Evolutionary conservation across 1,284 basidiomycete species (phyloP).

Genomic region (Ceraceosorus bombacis): DNA sequence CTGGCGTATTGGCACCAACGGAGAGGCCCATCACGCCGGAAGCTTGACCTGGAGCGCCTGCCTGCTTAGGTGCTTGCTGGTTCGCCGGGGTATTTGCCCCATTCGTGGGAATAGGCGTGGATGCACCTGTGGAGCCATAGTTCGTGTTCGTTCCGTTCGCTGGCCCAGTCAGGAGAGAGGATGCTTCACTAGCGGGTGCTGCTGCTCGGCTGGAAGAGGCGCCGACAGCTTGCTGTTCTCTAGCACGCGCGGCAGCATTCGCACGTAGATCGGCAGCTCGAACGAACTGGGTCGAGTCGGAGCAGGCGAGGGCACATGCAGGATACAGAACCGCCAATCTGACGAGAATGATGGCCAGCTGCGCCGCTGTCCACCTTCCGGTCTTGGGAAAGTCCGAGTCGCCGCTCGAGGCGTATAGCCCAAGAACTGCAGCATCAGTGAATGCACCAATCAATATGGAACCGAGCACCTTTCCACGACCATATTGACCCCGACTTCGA

Average conservation of each 20-base stretch:
- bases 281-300: conserved; percentile 29
- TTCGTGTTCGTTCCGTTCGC: not conserved
- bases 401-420: conserved; percentile 15
- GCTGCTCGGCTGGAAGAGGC: not conserved
- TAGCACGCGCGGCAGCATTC: not conserved
- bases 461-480: conserved; percentile 30
- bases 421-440: conserved; percentile 24
- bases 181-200: not conserved
- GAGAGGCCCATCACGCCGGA: conserved; percentile 40
- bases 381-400: conserved; percentile 16
- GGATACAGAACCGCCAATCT: conserved; percentile 35
- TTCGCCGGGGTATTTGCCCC: conserved; percentile 3
- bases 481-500: conserved; percentile 29
- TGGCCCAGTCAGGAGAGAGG: not conserved
- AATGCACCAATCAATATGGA: conserved; percentile 14
- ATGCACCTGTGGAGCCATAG: conserved; percentile 20
- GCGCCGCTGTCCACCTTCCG: conserved; percentile 29
- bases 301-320: conserved; percentile 26
- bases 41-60: conserved; percentile 17
- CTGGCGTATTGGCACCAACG: conserved; percentile 30
- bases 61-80: conserved; percentile 14
- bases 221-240: not conserved
- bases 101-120: conserved; percentile 6
- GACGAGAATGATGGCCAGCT: conserved; percentile 30
- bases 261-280: conserved; percentile 19